Percentiles rank a stretch among this genome's conserved stretches.
These are phyloP conservation scores for Daldinia caldariorum DNA, from an alignment of 495 filamentous ascomycete genomes.

Conservation along the genomic window DNA sequence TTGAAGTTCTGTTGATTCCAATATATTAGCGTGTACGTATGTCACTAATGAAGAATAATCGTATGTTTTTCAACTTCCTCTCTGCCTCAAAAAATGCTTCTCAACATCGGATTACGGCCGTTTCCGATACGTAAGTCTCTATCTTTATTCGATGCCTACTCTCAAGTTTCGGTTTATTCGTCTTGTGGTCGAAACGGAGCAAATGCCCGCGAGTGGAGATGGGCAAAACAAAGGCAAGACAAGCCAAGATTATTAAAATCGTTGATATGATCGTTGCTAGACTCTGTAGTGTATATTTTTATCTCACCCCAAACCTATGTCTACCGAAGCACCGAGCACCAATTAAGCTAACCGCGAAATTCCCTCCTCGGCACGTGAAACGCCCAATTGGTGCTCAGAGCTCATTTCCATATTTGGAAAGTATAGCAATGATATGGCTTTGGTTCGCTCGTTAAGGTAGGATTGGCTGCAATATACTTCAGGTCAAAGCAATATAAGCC, in stretches of 20 bases:
- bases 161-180: neutral
- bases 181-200: slow-evolving; percentile 9
- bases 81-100: neutral
- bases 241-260: slow-evolving; percentile 32
- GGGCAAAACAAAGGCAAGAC: slow-evolving; percentile 23
- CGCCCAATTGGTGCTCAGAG: slow-evolving; percentile 31
- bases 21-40: slow-evolving; percentile 1
- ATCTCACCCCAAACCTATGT: slow-evolving; percentile 10
- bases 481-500: slow-evolving; percentile 9
- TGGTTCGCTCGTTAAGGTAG: slow-evolving; percentile 7
- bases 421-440: slow-evolving; percentile 33
- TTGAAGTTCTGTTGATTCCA: slow-evolving; percentile 17
- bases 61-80: neutral
- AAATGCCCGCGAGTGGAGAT: slow-evolving; percentile 4
- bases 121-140: neutral
- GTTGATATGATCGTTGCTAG: neutral
- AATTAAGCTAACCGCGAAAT: slow-evolving; percentile 25
- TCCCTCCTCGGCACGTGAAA: slow-evolving; percentile 25
- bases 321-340: slow-evolving; percentile 9
- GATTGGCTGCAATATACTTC: slow-evolving; percentile 19
- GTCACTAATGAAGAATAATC: neutral
- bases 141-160: neutral
- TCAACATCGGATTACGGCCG: neutral
- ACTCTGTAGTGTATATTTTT: slow-evolving; percentile 27
- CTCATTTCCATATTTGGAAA: slow-evolving; percentile 45